A percentile compares a stretch with the other conserved stretches of the same genome.
phyloP scores from a whole-genome alignment of 1,284 basidiomycete genomes.

The Malassezia nana region DNA sequence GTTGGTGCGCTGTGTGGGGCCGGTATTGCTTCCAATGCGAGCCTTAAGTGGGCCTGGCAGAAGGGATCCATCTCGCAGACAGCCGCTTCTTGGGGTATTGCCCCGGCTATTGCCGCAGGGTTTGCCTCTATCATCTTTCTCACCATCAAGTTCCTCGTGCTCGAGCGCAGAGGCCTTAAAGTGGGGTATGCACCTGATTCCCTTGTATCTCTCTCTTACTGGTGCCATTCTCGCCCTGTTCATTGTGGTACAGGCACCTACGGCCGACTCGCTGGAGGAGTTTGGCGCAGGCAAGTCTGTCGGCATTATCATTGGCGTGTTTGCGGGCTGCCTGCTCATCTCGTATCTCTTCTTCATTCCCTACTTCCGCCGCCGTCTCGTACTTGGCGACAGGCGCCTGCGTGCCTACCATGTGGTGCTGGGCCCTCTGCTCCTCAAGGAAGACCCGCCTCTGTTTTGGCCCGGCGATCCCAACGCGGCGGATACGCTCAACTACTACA shows the following conservation, averaged over 20 bases:
- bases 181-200: conserved; percentile 18
- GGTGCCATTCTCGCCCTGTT: conserved; percentile 19
- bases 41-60: conserved; percentile 27
- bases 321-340: conserved; percentile 16
- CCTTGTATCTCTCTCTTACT: conserved; percentile 24
- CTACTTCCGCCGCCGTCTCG: conserved; percentile 23
- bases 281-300: conserved; percentile 16
- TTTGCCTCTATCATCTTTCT: conserved; percentile 22
- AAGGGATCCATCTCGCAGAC: conserved; percentile 21
- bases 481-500: background rate
- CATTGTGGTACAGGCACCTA: conserved; percentile 28
- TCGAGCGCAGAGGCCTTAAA: conserved; percentile 19
- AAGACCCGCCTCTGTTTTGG: background rate
- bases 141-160: conserved; percentile 24
- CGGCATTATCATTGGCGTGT: conserved; percentile 21
- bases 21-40: conserved; percentile 20
- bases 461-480: background rate
- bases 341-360: conserved; percentile 26
- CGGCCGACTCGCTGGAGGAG: conserved; percentile 23
- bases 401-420: conserved; percentile 27
- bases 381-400: conserved; percentile 23
- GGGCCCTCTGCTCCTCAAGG: conserved; percentile 20
- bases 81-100: conserved; percentile 26
- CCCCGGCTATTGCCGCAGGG: conserved; percentile 21
- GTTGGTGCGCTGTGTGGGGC: conserved; percentile 26